A percentile compares a stretch with the other conserved stretches of the same genome.
Conservation (phyloP, 345 rosid genomes). For the Dimocarpus longan region DNA sequence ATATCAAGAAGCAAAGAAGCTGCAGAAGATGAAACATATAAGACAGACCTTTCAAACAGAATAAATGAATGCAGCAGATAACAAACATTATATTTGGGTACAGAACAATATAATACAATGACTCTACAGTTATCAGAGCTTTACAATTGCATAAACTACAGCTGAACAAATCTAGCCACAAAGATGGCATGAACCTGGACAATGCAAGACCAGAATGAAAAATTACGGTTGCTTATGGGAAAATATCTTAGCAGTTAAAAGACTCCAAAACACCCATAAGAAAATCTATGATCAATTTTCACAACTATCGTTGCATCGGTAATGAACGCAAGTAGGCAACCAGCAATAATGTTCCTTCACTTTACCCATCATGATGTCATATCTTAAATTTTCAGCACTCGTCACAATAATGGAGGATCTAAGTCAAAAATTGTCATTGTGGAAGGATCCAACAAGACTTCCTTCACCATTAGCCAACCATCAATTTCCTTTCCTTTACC, state of each 20-base stretch:
- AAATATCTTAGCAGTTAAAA: too few relatives aligned
- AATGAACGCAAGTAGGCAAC: too few relatives aligned
- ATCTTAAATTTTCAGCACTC: too few relatives aligned
- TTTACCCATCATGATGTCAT: too few relatives aligned
- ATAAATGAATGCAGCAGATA: conserved; percentile 1
- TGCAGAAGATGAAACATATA: conserved; percentile 44
- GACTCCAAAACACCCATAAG: neutral
- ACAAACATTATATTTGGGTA: neutral
- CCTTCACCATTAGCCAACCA: too few relatives aligned
- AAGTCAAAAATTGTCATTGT: neutral
- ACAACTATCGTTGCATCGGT: neutral
- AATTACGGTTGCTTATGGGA: neutral
- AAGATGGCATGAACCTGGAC: neutral
- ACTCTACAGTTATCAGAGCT: neutral
- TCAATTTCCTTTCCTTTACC: neutral
- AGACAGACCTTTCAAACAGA: conserved; percentile 14
- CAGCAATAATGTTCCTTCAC: too few relatives aligned
- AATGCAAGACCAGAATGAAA: neutral
- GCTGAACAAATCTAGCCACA: neutral
- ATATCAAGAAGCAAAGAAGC: conserved; percentile 79
- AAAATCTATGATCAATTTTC: neutral
- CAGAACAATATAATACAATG: neutral
- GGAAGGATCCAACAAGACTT: conserved; percentile 1
- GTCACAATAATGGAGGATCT: neutral
- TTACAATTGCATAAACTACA: neutral